Base-by-base conservation (phyloP, 176 grass and related monocot species). In the Hordeum vulgare region DNA sequence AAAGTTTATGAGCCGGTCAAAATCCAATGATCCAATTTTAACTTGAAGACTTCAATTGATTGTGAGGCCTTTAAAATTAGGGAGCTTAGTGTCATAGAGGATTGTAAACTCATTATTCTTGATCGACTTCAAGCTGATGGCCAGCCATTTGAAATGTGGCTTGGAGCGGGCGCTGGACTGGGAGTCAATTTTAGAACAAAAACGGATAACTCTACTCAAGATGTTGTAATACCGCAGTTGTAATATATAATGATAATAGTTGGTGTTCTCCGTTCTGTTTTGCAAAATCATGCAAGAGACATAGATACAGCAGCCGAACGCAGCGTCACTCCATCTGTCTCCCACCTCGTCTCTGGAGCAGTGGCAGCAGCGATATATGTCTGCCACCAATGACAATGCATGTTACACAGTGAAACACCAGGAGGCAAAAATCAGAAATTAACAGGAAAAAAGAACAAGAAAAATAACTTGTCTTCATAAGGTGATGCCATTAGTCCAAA, bases 271-370 rank as follows among this genome's bases (percentile, higher is more conserved):
- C 25, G 20, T 81, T 53, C 24, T 25, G n/a, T 54, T 78, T 51
- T 36, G 21, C 40, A 80, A 17, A 79, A 25, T 82, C 80, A 98
- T 21, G 82, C 74, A 41, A 95, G 39, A 2, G 96, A 95, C 8
- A 95, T 62, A 80, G 96, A 98, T 62, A 95, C 85, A 67, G 96
- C 93, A 79, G 90, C 93, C 20, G 93, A 98, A 26, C 91, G 90
- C 66, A 98, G 82, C 78, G 83, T 98, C 44, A 92, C 72, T 11
- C 93, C 93, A 51, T 98, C 96, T 27, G 85, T 85, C 33, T 88
- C 89, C 96, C 96, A 98, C 79, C 90, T 95, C 13, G 75, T 71
- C 65, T 98, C 82, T 61, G 96, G 96, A 81, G 93, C 96, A 62
- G 93, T 84, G 28, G 85, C 91, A 62, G 86, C 96, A 5, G 89